These are phyloP conservation scores for Blastomyces silverae DNA, from an alignment of 2,329 filamentous ascomycete genomes.

Conservation along the genomic window DNA sequence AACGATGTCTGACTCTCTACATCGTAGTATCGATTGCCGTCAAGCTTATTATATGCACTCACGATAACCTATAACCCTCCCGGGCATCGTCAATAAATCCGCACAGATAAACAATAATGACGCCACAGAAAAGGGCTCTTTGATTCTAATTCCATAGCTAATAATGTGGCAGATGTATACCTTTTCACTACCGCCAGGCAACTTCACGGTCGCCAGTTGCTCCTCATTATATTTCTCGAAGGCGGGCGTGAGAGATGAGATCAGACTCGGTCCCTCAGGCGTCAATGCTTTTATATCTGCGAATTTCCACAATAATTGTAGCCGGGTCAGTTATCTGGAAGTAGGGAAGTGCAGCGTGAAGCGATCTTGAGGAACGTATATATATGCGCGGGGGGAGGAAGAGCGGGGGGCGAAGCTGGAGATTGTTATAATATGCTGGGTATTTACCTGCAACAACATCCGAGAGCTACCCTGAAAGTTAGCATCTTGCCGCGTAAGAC, in stretches of 20 bases:
- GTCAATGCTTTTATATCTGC: conserved; percentile 86
- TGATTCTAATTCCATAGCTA: conserved; percentile 2
- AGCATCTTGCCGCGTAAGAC: conserved; percentile 25
- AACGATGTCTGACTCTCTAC: conserved; percentile 83
- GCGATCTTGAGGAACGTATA: conserved; percentile 17
- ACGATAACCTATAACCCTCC: conserved; percentile 49
- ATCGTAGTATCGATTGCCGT: conserved; percentile 80
- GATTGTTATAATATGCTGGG: conserved; percentile 21
- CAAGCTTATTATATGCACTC: conserved; percentile 77
- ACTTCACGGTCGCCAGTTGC: conserved; percentile 81
- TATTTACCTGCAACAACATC: conserved; percentile 75
- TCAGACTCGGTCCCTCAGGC: conserved; percentile 58
- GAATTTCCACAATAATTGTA: conserved; percentile 4
- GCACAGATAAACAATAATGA: not conserved
- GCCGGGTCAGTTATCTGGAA: conserved; percentile 4
- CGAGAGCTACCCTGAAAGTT: conserved; percentile 54
- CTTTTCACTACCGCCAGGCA: conserved; percentile 75
- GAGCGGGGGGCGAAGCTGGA: conserved; percentile 14
- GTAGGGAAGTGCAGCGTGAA: conserved; percentile 1
- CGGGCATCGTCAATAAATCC: conserved; percentile 5
- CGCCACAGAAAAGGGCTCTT: not conserved
- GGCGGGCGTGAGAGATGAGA: conserved; percentile 68
- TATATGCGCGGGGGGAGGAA: conserved; percentile 8
- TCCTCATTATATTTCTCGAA: conserved; percentile 96
- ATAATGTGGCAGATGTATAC: conserved; percentile 41